These are phyloP conservation scores for Lachnellula subtilissima DNA, from an alignment of 2,329 filamentous ascomycete species.

Conservation along the genomic window DNA sequence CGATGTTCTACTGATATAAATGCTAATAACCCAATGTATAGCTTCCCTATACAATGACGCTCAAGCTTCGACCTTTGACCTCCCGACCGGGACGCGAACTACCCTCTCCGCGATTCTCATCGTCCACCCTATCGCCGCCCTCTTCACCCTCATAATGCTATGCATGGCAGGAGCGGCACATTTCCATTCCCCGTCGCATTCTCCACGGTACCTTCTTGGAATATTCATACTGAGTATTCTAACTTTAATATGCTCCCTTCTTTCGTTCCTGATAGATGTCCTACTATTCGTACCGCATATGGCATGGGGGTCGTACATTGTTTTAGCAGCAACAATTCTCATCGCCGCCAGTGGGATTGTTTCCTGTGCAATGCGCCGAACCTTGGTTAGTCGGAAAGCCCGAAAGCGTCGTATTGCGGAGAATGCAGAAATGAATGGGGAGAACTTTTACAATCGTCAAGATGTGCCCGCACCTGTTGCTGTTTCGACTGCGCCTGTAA, in stretches of 20 bases:
- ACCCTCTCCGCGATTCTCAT: slow-evolving; percentile 85
- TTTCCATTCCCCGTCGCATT: slow-evolving; percentile 83
- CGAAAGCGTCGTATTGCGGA: slow-evolving; percentile 85
- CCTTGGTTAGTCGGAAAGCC: slow-evolving; percentile 87
- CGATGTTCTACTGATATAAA: not conserved
- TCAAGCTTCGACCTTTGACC: slow-evolving; percentile 45
- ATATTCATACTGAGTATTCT: slow-evolving; percentile 84
- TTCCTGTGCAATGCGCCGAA: slow-evolving; percentile 91
- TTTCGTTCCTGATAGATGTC: slow-evolving; percentile 90
- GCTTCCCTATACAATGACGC: slow-evolving; percentile 22
- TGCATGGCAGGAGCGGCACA: slow-evolving; percentile 76
- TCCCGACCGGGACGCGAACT: slow-evolving; percentile 47
- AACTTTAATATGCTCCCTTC: slow-evolving; percentile 74
- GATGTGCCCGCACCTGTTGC: slow-evolving; percentile 20
- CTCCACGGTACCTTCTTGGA: slow-evolving; percentile 77
- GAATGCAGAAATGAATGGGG: slow-evolving; percentile 95
- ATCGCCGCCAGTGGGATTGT: slow-evolving; percentile 78
- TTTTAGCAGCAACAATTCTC: slow-evolving; percentile 81
- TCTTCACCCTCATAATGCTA: slow-evolving; percentile 81
- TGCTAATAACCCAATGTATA: slow-evolving; percentile 10
- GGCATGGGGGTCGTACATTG: slow-evolving; percentile 90
- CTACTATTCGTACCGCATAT: slow-evolving; percentile 91
- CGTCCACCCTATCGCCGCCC: slow-evolving; percentile 84
- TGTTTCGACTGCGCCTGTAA: slow-evolving; percentile 46
- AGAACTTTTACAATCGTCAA: slow-evolving; percentile 80